Evolutionary conservation across 345 rosid genomes (phyloP).

Genomic region (Moricandia moricandioides): DNA sequence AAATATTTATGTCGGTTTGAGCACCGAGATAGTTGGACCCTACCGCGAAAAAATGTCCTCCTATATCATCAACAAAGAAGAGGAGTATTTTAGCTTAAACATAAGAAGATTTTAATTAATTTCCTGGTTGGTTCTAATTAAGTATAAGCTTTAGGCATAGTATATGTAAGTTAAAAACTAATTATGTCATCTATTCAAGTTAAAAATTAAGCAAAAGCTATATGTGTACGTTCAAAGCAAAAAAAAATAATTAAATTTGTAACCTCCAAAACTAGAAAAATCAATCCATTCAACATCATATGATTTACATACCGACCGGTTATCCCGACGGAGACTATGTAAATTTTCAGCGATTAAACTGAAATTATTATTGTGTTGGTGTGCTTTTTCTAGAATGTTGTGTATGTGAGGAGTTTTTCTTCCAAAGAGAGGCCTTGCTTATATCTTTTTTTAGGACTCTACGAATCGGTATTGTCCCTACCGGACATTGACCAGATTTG

Average conservation of each 20-base stretch:
- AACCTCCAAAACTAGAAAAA: not conserved
- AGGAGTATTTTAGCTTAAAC: not conserved
- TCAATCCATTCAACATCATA: not conserved
- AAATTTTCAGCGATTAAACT: not conserved
- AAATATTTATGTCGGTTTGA: constrained; percentile 46
- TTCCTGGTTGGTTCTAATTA: no score
- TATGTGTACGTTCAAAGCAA: no score
- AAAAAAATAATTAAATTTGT: not conserved
- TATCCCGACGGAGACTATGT: not conserved
- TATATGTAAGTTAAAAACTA: not conserved
- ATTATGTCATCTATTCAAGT: no score
- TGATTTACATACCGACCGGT: constrained; percentile 41
- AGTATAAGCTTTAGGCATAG: no score
- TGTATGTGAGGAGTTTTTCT: constrained; percentile 26
- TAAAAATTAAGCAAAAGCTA: not conserved
- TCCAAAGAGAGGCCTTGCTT: constrained; percentile 38
- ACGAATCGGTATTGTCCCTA: constrained; percentile 52
- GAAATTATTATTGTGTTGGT: not conserved
- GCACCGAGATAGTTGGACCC: constrained; percentile 47
- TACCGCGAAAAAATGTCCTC: constrained; percentile 26
- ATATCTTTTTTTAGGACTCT: constrained; percentile 39
- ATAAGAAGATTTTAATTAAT: no score
- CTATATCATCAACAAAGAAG: constrained; percentile 31
- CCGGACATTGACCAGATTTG: constrained; percentile 46
- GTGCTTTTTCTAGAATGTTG: constrained; percentile 6